phyloP scores from a whole-genome alignment of 495 filamentous ascomycete genomes.

The Xylaria cubensis region DNA sequence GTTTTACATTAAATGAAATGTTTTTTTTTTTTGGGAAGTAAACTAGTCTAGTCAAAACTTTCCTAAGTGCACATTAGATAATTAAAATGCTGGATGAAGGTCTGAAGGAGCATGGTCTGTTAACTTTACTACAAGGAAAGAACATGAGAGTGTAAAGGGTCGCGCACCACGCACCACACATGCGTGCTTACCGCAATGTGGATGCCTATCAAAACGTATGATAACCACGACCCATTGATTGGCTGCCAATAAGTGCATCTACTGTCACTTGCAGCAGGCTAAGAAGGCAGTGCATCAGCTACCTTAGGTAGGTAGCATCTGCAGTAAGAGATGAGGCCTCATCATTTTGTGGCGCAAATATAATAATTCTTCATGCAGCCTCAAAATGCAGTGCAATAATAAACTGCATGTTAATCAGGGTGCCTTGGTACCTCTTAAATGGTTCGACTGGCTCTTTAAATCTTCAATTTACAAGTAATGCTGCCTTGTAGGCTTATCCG shows the following conservation, averaged over 20 bases:
- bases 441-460: background rate
- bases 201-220: background rate
- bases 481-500: background rate
- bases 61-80: too few relatives aligned
- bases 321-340: background rate
- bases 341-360: background rate
- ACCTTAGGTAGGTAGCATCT: background rate
- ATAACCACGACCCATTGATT: background rate
- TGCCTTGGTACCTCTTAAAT: background rate
- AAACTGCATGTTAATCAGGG: background rate
- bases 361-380: background rate
- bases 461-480: background rate
- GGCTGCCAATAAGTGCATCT: background rate
- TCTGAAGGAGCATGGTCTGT: background rate
- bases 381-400: background rate
- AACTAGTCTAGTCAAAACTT: too few relatives aligned
- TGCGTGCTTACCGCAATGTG: background rate
- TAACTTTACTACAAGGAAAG: background rate
- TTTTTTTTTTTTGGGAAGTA: too few relatives aligned
- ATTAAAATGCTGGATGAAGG: too few relatives aligned
- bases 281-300: conserved; percentile 14
- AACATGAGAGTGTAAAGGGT: background rate
- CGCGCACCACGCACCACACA: conserved; percentile 14
- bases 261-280: background rate
- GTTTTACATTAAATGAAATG: too few relatives aligned